Evolutionary conservation across 2,329 filamentous ascomycete genomes (phyloP), one percentile per base, ranked within the genome.

Genomic region (Paraphaeosphaeria sporulosa): DNA sequence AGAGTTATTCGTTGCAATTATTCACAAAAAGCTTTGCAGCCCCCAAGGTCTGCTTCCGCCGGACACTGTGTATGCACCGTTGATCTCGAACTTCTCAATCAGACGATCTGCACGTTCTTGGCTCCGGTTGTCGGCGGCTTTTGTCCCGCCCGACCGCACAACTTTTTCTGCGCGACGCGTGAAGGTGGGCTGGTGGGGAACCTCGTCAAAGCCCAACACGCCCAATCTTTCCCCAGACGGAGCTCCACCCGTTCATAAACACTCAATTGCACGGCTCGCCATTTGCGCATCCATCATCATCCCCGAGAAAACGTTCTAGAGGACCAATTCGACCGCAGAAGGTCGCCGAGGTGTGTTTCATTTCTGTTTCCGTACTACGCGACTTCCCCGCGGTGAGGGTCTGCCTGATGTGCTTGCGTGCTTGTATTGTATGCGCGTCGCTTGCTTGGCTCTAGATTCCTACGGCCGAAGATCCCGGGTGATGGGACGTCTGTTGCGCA

Each of bases 101-200:
- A 40, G 8, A 30, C 32, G 44, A 55, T 44, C 42, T 36, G 42
- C 25, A 17, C 8, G 10, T n/a, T 46, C 48, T 56, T 58, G 48
- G 55, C 55, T 61, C 61, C 61, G 63, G 58, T 65, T 55, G 50
- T 65, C 61, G 63, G 63, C 60, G 58, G 60, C 19, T 38, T 30
- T 59, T 65, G 36, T 51, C 43, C 55, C 58, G 48, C 58, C 50
- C 9, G 17, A 12, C 52, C 50, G 27, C 46, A 49, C 50, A 42
- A 51, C 50, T 53, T 61, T 51, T 60, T 56, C 34, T 60, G 43
- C 55, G 48, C 55, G 48, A 51, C 57, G 58, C 58, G 54, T 59
- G 56, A 53, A 58, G 38, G 52, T 54, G 46, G 49, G 47, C 36
- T 64, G 55, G 54, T 57, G 55, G 54, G 47, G 55, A 47, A 38